A percentile compares a stretch with the other conserved stretches of the same genome.
Conservation (phyloP, 2,329 filamentous ascomycete genomes). For the Fusarium lyarnte region DNA sequence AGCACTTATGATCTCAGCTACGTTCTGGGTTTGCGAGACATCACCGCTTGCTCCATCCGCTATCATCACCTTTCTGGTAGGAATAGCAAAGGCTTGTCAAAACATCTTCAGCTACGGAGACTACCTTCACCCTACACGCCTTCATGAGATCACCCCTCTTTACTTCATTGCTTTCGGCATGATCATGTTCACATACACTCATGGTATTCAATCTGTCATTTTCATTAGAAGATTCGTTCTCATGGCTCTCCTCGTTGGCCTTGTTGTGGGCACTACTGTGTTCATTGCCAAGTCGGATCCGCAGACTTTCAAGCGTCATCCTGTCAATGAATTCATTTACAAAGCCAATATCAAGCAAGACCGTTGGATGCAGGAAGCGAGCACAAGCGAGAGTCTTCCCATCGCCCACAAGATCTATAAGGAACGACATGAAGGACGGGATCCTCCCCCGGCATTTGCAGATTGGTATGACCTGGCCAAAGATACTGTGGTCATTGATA, state of each 20-base stretch:
- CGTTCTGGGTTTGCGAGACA: conserved; percentile 58
- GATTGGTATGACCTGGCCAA: conserved; percentile 85
- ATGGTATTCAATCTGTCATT: conserved; percentile 55
- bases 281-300: conserved; percentile 47
- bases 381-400: conserved; percentile 57
- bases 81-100: conserved; percentile 49
- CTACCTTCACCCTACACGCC: conserved; percentile 56
- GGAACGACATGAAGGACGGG: conserved; percentile 67
- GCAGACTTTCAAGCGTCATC: conserved; percentile 52
- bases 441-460: conserved; percentile 83
- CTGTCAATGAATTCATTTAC: conserved; percentile 61
- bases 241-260: conserved; percentile 49
- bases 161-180: conserved; percentile 54
- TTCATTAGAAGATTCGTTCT: conserved; percentile 55
- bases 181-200: conserved; percentile 54
- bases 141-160: conserved; percentile 51
- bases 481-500: conserved; percentile 78
- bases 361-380: conserved; percentile 60
- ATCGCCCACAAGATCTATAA: conserved; percentile 61
- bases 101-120: conserved; percentile 53
- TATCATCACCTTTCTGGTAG: conserved; percentile 56
- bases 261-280: conserved; percentile 52
- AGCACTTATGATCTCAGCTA: conserved; percentile 54
- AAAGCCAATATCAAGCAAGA: conserved; percentile 57
- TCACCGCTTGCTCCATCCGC: conserved; percentile 55